phyloP scores from a whole-genome alignment of 805 yeast genomes.

The Saccharomycopsis malanga region DNA sequence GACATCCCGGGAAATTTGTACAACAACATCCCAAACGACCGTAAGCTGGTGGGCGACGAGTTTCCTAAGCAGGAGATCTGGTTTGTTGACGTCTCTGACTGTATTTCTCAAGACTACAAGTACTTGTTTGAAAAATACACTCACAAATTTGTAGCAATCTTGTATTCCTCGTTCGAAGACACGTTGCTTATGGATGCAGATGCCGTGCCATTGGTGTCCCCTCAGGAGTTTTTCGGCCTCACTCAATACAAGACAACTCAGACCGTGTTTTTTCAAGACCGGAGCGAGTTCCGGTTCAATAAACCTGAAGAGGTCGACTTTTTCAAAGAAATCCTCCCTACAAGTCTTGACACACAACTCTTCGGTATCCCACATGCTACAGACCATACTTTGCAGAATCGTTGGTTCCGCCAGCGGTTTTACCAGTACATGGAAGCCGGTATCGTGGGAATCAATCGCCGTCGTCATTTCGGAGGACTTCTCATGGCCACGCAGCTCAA shows the following conservation, averaged over 20 bases:
- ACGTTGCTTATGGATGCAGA: slow-evolving; percentile 47
- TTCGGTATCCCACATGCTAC: slow-evolving; percentile 33
- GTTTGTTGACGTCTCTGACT: slow-evolving; percentile 26
- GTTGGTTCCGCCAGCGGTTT: slow-evolving; percentile 37
- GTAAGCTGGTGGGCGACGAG: background rate
- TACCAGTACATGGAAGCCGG: slow-evolving; percentile 45
- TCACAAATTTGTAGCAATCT: slow-evolving; percentile 39
- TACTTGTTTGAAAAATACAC: slow-evolving; percentile 28
- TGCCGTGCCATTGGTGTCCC: slow-evolving; percentile 37
- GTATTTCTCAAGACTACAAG: slow-evolving; percentile 16
- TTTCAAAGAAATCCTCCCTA: slow-evolving; percentile 39
- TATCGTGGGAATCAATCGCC: slow-evolving; percentile 32
- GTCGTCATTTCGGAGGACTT: slow-evolving; percentile 42
- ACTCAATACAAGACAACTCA: slow-evolving; percentile 30
- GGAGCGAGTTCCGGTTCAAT: slow-evolving; percentile 40
- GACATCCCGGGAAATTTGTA: background rate
- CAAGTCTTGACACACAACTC: slow-evolving; percentile 33
- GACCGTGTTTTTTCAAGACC: slow-evolving; percentile 44
- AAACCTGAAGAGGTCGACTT: slow-evolving; percentile 38
- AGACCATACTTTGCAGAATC: slow-evolving; percentile 31
- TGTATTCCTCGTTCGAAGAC: slow-evolving; percentile 44
- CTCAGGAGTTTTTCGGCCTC: slow-evolving; percentile 33
- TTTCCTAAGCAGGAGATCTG: slow-evolving; percentile 28
- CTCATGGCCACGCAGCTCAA: slow-evolving; percentile 37
- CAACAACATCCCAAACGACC: background rate